Percentiles rank a stretch among this genome's conserved stretches.
Conservation (phyloP, 805 yeast genomes). For the Kodamaea neixiangensis region DNA sequence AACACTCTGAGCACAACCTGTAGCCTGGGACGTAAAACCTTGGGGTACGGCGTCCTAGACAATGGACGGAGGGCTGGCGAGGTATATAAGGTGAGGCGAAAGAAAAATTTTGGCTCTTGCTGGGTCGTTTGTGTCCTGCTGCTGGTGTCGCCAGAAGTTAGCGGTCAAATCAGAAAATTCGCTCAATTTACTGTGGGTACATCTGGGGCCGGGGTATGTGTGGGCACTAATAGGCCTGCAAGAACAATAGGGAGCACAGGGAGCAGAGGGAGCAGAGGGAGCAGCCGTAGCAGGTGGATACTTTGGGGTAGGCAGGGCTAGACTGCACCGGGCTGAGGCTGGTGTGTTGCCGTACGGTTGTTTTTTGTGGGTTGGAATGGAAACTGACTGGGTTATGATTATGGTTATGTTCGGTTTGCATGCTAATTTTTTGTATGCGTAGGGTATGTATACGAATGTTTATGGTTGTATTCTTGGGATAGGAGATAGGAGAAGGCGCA, state of each 20-base stretch:
- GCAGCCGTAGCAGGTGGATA: neutral
- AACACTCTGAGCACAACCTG: neutral
- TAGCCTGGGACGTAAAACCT: neutral
- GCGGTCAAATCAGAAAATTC: conserved; percentile 8
- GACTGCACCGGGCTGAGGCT: no score
- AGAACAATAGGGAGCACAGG: no score
- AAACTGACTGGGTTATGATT: no score
- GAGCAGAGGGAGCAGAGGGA: no score
- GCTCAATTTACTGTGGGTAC: conserved; percentile 3
- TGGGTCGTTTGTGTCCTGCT: conserved; percentile 1
- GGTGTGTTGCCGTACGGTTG: neutral
- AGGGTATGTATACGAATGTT: no score
- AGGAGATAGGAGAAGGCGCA: no score
- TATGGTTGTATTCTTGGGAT: no score
- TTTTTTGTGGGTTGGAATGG: no score
- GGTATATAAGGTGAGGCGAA: neutral
- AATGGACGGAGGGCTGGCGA: neutral
- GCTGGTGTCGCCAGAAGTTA: neutral
- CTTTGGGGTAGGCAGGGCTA: no score
- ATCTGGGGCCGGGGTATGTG: neutral
- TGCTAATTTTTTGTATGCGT: no score
- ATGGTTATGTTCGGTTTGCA: no score
- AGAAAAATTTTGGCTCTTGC: neutral
- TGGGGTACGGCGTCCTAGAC: neutral
- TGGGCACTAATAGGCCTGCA: no score